Percentiles rank a stretch among this genome's conserved stretches.
Evolutionary conservation across 805 yeast species (phyloP).

Genomic region (Metschnikowia rubicola): DNA sequence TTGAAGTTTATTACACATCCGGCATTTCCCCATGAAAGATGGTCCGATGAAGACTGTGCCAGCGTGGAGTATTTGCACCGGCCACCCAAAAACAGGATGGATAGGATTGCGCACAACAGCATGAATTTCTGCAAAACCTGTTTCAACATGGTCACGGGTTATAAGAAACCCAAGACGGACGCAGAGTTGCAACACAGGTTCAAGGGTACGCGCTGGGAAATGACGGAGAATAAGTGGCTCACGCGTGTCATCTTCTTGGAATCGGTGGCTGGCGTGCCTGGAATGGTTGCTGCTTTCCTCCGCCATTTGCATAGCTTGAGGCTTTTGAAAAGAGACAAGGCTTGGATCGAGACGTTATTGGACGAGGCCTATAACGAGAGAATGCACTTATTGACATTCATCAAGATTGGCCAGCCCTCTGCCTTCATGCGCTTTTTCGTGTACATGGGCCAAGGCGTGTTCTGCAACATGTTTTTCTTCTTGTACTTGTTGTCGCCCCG

Average conservation of each 20-base stretch:
- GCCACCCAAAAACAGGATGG: slow-evolving; percentile 44
- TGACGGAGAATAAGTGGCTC: slow-evolving; percentile 66
- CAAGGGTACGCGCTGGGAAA: slow-evolving; percentile 42
- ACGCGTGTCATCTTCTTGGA: slow-evolving; percentile 62
- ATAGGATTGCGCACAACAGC: slow-evolving; percentile 48
- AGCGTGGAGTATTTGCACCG: slow-evolving; percentile 50
- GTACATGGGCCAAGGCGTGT: slow-evolving; percentile 66
- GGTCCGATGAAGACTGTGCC: slow-evolving; percentile 30
- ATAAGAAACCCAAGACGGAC: slow-evolving; percentile 49
- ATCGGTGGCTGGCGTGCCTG: slow-evolving; percentile 78
- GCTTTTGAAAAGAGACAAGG: slow-evolving; percentile 60
- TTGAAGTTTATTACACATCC: slow-evolving; percentile 38
- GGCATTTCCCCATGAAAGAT: slow-evolving; percentile 35
- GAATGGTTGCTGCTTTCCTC: slow-evolving; percentile 69
- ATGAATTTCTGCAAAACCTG: slow-evolving; percentile 43
- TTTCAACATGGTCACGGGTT: slow-evolving; percentile 66
- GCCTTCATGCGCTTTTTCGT: slow-evolving; percentile 52
- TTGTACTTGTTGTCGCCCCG: slow-evolving; percentile 56
- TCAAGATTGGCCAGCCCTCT: slow-evolving; percentile 62
- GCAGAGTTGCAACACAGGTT: slow-evolving; percentile 25
- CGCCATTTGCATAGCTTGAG: slow-evolving; percentile 66
- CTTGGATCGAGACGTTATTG: slow-evolving; percentile 68
- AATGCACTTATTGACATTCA: slow-evolving; percentile 70
- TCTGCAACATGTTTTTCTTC: slow-evolving; percentile 62
- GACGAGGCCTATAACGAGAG: slow-evolving; percentile 79